Evolutionary conservation across 2,329 filamentous ascomycete genomes (phyloP).

Genomic region (Fusarium luffae): DNA sequence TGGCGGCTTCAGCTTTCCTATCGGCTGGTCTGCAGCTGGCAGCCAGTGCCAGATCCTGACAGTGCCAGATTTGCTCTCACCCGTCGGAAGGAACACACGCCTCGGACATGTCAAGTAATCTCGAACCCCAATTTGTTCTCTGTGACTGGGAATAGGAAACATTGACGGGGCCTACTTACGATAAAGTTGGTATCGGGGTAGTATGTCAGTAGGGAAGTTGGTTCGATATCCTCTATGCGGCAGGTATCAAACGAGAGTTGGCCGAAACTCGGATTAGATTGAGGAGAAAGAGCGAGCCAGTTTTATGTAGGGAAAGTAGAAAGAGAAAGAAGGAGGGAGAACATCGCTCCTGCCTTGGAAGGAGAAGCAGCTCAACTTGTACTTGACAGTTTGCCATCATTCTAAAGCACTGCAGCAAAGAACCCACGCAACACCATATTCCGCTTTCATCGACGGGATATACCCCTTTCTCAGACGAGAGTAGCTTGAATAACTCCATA

Average conservation of each 20-base stretch:
- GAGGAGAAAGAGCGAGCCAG: neutral
- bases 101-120: neutral
- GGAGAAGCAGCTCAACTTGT: slow-evolving; percentile 34
- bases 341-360: neutral
- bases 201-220: neutral
- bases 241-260: slow-evolving; percentile 15
- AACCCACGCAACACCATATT: slow-evolving; percentile 18
- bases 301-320: neutral
- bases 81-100: neutral
- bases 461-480: slow-evolving; percentile 13
- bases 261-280: neutral
- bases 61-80: neutral
- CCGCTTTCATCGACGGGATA: slow-evolving; percentile 4
- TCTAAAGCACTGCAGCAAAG: slow-evolving; percentile 21
- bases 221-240: neutral
- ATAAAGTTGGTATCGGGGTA: neutral
- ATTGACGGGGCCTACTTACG: slow-evolving; percentile 12
- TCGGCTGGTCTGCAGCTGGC: slow-evolving; percentile 25
- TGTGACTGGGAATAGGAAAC: neutral
- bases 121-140: too few species aligned
- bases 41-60: slow-evolving; percentile 9
- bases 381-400: slow-evolving; percentile 18
- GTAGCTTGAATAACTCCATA: slow-evolving; percentile 12
- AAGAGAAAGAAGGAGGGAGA: neutral
- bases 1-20: slow-evolving; percentile 6